Conservation (phyloP, 2,329 filamentous ascomycete genomes). For the Xylaria sp. region DNA sequence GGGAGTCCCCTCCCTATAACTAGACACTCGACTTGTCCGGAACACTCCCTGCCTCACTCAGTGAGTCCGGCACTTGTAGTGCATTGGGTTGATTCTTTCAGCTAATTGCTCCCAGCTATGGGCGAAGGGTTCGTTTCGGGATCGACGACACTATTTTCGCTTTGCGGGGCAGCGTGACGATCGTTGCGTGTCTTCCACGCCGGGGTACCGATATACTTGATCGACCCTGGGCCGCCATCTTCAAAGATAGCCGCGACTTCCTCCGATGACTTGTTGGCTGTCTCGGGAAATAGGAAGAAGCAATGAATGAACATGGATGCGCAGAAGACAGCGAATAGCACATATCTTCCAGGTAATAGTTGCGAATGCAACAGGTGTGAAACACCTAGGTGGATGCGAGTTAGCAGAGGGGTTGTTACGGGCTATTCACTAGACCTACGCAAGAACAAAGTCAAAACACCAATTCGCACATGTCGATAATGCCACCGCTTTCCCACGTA, state of each 20-base stretch:
- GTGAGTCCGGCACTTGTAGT: background rate
- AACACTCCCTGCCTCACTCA: background rate
- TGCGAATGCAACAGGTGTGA: conserved; percentile 57
- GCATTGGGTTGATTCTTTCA: background rate
- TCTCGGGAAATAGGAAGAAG: conserved; percentile 67
- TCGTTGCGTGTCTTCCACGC: conserved; percentile 56
- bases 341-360: conserved; percentile 63
- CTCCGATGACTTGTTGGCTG: conserved; percentile 64
- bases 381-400: conserved; percentile 46
- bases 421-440: conserved; percentile 31
- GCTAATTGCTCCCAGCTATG: background rate
- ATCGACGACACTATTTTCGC: conserved; percentile 47
- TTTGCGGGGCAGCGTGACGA: conserved; percentile 47
- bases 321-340: conserved; percentile 64
- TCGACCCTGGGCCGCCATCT: conserved; percentile 49
- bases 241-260: conserved; percentile 63
- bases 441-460: conserved; percentile 62
- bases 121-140: background rate
- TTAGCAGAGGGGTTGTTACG: conserved; percentile 12
- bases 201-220: conserved; percentile 53
- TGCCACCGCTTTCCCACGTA: conserved; percentile 63
- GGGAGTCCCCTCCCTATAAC: background rate
- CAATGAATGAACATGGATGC: conserved; percentile 61
- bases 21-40: background rate
- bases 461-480: conserved; percentile 62